phyloP scores from a whole-genome alignment of 805 yeast genomes.

The Candida maltosa region DNA sequence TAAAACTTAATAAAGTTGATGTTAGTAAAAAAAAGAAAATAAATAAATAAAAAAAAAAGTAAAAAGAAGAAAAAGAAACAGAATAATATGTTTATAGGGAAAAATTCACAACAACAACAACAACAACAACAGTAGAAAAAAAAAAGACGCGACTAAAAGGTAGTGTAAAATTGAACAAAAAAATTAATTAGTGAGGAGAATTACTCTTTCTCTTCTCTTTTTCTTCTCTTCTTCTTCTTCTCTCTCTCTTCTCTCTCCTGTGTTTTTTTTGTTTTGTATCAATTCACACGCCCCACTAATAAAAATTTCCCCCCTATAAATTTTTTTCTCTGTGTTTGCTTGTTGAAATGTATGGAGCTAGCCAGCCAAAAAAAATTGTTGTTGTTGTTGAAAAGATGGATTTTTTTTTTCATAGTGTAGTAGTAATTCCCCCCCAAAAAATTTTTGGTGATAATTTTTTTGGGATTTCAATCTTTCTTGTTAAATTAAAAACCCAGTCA shows the following conservation, averaged over 20 bases:
- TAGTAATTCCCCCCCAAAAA: not conserved
- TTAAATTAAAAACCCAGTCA: not conserved
- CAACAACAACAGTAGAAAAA: no score
- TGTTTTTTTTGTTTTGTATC: no score
- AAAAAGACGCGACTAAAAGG: no score
- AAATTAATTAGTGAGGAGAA: no score
- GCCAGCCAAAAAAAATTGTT: not conserved
- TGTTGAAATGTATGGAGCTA: not conserved
- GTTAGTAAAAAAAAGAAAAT: not conserved
- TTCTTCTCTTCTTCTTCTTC: no score
- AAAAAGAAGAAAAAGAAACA: not conserved
- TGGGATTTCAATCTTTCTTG: not conserved
- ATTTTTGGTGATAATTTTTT: not conserved
- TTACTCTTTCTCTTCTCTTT: no score
- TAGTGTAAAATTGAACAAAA: no score
- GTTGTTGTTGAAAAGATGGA: not conserved
- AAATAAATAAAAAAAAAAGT: not conserved
- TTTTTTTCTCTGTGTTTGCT: not conserved
- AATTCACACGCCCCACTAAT: no score
- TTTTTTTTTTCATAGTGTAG: not conserved
- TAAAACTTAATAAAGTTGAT: slow-evolving; percentile 1
- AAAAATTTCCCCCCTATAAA: not conserved
- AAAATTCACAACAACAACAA: no score
- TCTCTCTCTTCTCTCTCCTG: no score
- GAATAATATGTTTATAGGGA: not conserved